Evolutionary conservation across 1,284 basidiomycete species (phyloP), one percentile per base, ranked within the genome.

Genomic region (Ceraceosorus guamensis): DNA sequence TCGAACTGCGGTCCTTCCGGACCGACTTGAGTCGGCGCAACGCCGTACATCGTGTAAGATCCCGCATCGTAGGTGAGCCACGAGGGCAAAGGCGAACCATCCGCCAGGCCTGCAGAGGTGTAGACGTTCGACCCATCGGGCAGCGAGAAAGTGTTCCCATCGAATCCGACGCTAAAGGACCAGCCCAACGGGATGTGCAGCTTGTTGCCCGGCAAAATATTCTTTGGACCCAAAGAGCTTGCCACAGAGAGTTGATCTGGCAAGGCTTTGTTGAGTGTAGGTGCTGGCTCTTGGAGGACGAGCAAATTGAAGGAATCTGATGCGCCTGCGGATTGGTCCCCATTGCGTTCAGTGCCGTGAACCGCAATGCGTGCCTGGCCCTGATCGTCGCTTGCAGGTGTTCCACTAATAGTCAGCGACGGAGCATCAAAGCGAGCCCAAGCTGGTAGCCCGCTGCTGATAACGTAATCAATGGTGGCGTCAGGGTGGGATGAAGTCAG

Each of bases 121-220:
- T 79, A 88, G 13, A 92, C 77, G 31, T 61, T 56, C 50, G 72
- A 61, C 43, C 67, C 63, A 30, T 65, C 50, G 5, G 77, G 70
- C 35, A 81, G 78, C 1, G 71, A 70, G 73, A 86, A 88, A 1
- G 88, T 91, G 50, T 82, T 79, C 59, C 83, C 80, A 45, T 84
- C 79, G 67, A 95, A 85, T 8, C 91, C 92, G 56, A 96, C 82
- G 67, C 88, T 91, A 78, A 93, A 96, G 0, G 88, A 90, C 90
- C 91, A 95, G 33, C 80, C 79, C 2, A 83, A 83, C 0, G 89
- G 91, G 7, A 93, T 82, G 46, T 89, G 81, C 54, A 95, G 76
- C 3, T 65, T 63, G 31, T 69, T 68, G 8, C 62, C 61, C 11
- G 70, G 63, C n/a, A 74, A 48, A 50, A 75, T 68, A 35, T 62